Evolutionary conservation across 192 early-diverging fungal genomes (phyloP), one percentile per base, ranked within the genome.

Genomic region (Coemansia sp.): DNA sequence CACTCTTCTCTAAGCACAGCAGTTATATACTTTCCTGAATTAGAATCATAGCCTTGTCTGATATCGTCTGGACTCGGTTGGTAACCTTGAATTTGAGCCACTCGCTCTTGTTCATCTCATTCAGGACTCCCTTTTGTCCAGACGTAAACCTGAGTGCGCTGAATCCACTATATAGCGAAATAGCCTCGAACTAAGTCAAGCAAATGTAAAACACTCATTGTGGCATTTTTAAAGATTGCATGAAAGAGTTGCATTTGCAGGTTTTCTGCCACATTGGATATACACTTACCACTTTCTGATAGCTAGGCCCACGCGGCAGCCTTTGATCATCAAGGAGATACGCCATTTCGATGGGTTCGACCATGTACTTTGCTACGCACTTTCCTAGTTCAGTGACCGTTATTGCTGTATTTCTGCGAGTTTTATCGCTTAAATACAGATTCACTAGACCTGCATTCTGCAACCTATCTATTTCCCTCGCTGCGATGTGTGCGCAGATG

Each of bases 51-150:
- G 66, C 60, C 52, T 81, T 81, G 61, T 81, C 67, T 8, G 53
- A 12, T 11, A 76, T 51, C 4, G 66, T 53, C 2, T 72, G 57
- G 2, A 81, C 68, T 6, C 65, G 60, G 11, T 45, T 48, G 4
- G 28, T 36, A 12, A 73, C 28, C 33, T 58, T 64, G 22, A 68
- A 67, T 38, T 36, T 54, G 1, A 76, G 37, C 48, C 41, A 68
- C 2, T 38, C 48, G 35, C 55, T 64, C 45, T 74, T 76, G 51
- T 73, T 76, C 68, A 81, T 71, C 17, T 67, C 68, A 35, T 81
- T 76, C 4, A 81, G 61, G 15, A 74, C 61, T 20, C 79, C 62
- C 61, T 81, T 81, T 37, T 81, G 79, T 11, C 79, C 79, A 38
- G 45, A 34, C 5, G 67, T 65, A 54, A 81, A 71, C 8, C 59